Conservation (phyloP, 2,329 filamentous ascomycete species). For the Venturia carpophila region DNA sequence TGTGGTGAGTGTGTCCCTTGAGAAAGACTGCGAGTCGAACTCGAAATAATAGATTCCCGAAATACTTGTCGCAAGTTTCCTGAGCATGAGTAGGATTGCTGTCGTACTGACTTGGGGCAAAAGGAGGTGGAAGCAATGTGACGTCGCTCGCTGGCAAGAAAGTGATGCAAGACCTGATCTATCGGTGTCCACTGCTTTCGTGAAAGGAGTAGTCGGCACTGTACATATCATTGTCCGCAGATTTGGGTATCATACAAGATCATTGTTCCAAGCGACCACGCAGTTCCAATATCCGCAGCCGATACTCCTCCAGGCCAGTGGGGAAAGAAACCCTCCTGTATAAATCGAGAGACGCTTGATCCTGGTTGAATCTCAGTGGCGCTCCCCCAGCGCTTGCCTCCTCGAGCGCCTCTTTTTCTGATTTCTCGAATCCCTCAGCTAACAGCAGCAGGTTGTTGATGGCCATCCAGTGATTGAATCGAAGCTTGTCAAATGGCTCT, state of each 20-base stretch:
- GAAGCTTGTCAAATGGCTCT: conserved; percentile 37
- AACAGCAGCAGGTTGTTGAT: conserved; percentile 39
- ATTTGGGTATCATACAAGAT: conserved; percentile 2
- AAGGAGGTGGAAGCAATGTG: neutral
- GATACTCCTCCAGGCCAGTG: neutral
- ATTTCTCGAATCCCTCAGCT: conserved; percentile 5
- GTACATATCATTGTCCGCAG: neutral
- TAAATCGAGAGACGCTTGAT: neutral
- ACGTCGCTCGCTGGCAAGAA: neutral
- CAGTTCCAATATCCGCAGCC: neutral
- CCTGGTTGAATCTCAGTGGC: neutral
- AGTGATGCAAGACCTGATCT: neutral
- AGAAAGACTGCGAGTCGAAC: too few relatives aligned
- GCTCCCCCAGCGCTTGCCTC: neutral
- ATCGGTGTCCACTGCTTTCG: neutral
- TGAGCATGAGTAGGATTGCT: too few relatives aligned
- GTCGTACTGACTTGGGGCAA: too few relatives aligned
- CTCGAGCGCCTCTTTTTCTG: neutral
- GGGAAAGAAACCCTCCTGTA: neutral
- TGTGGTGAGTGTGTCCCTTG: too few relatives aligned
- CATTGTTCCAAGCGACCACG: neutral
- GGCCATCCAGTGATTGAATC: conserved; percentile 44
- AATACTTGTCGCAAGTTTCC: too few relatives aligned
- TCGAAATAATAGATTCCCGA: too few relatives aligned
- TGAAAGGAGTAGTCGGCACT: neutral